A percentile compares a stretch with the other conserved stretches of the same genome.
These are phyloP conservation scores for Populus pruinosa DNA, from an alignment of 345 rosid genomes.

Conservation along the genomic window DNA sequence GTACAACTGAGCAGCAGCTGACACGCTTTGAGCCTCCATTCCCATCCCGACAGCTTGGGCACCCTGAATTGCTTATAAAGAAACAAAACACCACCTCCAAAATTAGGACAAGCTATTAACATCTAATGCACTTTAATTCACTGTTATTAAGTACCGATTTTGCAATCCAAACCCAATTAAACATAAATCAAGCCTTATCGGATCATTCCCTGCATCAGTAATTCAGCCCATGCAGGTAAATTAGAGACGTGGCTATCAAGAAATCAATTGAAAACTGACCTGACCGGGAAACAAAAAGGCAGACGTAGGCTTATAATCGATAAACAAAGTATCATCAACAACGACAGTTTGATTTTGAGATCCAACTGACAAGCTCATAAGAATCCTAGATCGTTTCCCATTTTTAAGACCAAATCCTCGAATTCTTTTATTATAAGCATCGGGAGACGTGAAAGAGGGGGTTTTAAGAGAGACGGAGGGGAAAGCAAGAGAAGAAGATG, in stretches of 20 bases:
- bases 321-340: constrained; percentile 58
- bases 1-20: constrained; percentile 73
- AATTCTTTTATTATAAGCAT: constrained; percentile 25
- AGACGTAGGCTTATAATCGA: constrained; percentile 65
- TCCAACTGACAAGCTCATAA: constrained; percentile 63
- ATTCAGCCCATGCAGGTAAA: not conserved
- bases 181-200: not conserved
- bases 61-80: constrained; percentile 44
- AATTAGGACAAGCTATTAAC: not conserved
- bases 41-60: constrained; percentile 99
- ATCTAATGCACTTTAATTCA: too few species aligned
- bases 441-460: constrained; percentile 31
- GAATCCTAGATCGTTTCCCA: constrained; percentile 54
- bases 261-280: constrained; percentile 33
- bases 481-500: constrained; percentile 28
- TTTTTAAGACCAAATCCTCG: constrained; percentile 30
- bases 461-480: constrained; percentile 13
- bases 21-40: constrained; percentile 72
- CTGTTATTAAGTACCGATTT: too few species aligned
- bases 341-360: constrained; percentile 40
- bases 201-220: not conserved
- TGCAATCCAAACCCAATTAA: not conserved
- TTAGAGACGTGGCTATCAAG: not conserved
- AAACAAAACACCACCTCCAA: not conserved
- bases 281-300: constrained; percentile 97